These are phyloP conservation scores for Rutstroemia sp. DNA, from an alignment of 2,329 filamentous ascomycete genomes.

Conservation along the genomic window DNA sequence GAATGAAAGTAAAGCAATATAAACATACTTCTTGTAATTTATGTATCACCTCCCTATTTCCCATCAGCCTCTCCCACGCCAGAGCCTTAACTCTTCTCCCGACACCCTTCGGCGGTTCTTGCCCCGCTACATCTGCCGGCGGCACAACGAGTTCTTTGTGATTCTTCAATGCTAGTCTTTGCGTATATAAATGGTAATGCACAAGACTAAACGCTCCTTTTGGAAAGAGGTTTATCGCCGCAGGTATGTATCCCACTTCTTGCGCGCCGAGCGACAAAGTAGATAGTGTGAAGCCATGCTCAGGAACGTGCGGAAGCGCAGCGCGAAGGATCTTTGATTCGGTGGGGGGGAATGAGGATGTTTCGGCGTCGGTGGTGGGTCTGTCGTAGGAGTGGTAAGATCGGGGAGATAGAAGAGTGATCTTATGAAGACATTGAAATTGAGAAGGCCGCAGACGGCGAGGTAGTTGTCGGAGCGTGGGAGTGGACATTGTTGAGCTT, in stretches of 20 bases:
- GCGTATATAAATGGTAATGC: constrained; percentile 64
- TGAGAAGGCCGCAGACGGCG: constrained; percentile 1
- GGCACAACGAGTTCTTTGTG: constrained; percentile 26
- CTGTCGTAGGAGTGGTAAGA: constrained; percentile 67
- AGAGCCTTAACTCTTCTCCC: constrained; percentile 61
- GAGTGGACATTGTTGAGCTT: not conserved
- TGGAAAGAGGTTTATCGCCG: constrained; percentile 75
- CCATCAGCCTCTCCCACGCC: constrained; percentile 68
- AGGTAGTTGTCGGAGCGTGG: not conserved
- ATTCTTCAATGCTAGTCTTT: constrained; percentile 49
- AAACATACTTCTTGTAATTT: constrained; percentile 76
- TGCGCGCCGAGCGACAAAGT: constrained; percentile 71
- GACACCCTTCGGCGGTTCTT: constrained; percentile 36
- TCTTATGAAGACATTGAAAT: not conserved
- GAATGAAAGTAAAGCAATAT: too few species aligned
- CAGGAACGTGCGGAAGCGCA: constrained; percentile 71
- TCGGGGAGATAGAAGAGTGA: not conserved
- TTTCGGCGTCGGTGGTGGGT: constrained; percentile 47
- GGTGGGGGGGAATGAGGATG: constrained; percentile 54
- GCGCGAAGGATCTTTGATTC: constrained; percentile 74
- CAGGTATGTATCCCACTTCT: constrained; percentile 80
- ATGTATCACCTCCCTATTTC: constrained; percentile 64
- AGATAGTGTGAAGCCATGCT: constrained; percentile 71
- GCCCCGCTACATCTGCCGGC: constrained; percentile 30
- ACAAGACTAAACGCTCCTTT: constrained; percentile 77